phyloP scores from a whole-genome alignment of 768 basidiomycete species.

The Leccinum imitatum region DNA sequence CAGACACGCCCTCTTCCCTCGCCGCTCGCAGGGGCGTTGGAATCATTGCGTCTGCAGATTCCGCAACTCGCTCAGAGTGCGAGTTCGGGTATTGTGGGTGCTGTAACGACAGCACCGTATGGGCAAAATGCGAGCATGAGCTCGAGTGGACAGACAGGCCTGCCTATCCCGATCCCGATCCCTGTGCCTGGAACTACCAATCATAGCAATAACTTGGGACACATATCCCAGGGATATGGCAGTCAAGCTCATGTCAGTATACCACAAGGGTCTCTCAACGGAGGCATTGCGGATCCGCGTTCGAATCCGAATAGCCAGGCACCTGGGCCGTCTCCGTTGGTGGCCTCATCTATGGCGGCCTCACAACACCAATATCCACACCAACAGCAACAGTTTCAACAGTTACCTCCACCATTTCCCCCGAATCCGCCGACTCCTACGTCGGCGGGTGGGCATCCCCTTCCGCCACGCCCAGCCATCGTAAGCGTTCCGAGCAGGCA shows the following conservation, averaged over 20 bases:
- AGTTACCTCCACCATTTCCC: not conserved
- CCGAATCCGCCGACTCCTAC: not conserved
- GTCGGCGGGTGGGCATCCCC: not conserved
- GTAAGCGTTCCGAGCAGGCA: conserved; percentile 2
- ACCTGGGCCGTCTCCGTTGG: not conserved
- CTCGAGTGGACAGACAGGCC: not conserved
- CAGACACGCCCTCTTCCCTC: not conserved
- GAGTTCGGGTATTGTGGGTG: not conserved
- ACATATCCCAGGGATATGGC: conserved; percentile 7
- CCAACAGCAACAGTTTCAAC: not conserved
- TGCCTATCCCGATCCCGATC: not conserved
- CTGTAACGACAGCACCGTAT: not conserved
- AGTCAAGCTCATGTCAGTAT: not conserved
- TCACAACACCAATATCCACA: conserved; percentile 1
- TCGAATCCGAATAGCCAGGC: conserved; percentile 6
- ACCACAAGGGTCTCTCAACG: conserved; percentile 5
- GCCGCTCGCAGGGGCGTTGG: conserved; percentile 18
- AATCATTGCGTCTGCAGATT: conserved; percentile 15
- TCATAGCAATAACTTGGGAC: not conserved
- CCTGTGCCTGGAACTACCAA: not conserved
- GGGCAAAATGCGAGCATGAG: conserved; percentile 3
- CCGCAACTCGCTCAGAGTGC: conserved; percentile 13
- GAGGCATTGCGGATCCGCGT: not conserved
- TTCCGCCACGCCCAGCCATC: conserved; percentile 21
- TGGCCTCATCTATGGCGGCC: not conserved